These are phyloP conservation scores for Colletotrichum liriopes DNA, from an alignment of 2,329 filamentous ascomycete genomes.

Conservation along the genomic window DNA sequence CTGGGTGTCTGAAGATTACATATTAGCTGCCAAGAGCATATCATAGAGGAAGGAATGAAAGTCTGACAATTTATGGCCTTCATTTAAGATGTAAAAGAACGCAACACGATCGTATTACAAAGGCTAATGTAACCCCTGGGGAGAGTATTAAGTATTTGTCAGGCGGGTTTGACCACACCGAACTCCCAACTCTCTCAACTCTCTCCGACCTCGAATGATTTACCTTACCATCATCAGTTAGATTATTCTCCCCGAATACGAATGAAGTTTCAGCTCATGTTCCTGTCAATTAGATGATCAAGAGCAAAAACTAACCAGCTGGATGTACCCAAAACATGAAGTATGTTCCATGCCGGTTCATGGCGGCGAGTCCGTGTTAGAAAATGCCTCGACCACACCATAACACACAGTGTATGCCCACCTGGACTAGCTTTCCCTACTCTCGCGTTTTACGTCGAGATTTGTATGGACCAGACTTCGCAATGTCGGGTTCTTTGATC, in stretches of 20 bases:
- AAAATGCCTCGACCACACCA: background rate
- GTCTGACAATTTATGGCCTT: background rate
- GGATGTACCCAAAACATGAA: background rate
- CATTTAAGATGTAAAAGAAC: background rate
- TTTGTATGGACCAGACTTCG: no score
- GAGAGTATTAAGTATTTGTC: background rate
- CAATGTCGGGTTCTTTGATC: background rate
- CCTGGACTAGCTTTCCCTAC: no score
- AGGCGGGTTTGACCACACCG: background rate
- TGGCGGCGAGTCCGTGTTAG: no score
- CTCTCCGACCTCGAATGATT: no score
- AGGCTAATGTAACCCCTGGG: no score
- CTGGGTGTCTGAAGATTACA: background rate
- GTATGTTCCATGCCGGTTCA: no score
- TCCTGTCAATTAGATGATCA: accelerated
- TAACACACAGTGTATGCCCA: no score
- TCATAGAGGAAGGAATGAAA: background rate
- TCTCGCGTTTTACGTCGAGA: background rate
- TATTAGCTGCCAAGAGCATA: background rate
- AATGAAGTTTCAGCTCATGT: background rate
- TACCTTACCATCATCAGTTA: background rate
- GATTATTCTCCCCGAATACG: background rate
- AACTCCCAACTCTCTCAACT: background rate
- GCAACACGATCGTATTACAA: no score
- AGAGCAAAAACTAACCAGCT: accelerated